These are phyloP conservation scores for Emericellopsis cladophorae DNA, from an alignment of 2,329 filamentous ascomycete genomes.

Conservation along the genomic window DNA sequence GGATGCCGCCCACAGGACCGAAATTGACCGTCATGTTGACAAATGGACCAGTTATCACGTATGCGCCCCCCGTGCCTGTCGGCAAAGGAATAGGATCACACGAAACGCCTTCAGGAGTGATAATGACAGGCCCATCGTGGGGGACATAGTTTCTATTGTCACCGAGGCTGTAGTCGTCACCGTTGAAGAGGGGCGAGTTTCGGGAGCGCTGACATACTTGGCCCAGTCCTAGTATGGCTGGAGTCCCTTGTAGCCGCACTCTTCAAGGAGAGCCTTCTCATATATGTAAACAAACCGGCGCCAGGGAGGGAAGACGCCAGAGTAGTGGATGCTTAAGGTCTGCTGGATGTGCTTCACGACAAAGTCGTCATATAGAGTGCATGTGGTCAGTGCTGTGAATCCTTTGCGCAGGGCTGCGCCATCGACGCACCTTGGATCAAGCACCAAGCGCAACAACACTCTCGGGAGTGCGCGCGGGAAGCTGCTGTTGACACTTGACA, in stretches of 20 bases:
- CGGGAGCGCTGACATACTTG: constrained; percentile 26
- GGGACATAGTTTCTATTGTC: constrained; percentile 27
- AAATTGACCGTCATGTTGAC: constrained; percentile 20
- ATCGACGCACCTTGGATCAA: constrained; percentile 2
- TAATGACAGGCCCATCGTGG: constrained; percentile 15
- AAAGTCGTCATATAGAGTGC: constrained; percentile 22
- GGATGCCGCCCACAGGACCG: constrained; percentile 14
- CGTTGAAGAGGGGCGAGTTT: constrained; percentile 38
- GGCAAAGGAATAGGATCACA: neutral
- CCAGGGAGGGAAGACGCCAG: constrained; percentile 22
- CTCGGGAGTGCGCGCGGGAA: constrained; percentile 15
- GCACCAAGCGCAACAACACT: constrained; percentile 22
- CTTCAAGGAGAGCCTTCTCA: constrained; percentile 8
- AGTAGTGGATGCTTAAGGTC: constrained; percentile 19
- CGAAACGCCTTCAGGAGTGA: constrained; percentile 2
- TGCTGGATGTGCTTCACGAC: constrained; percentile 25
- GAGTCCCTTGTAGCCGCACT: constrained; percentile 22
- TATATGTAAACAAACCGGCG: constrained; percentile 16
- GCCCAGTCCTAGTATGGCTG: constrained; percentile 34
- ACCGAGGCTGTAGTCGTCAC: constrained; percentile 29
- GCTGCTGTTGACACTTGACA: constrained; percentile 22
- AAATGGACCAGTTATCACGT: constrained; percentile 31
- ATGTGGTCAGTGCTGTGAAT: constrained; percentile 5
- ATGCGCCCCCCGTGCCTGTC: constrained; percentile 36
- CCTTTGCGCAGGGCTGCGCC: no score